Evolutionary conservation across 352 stramenopile species (phyloP).

Genomic region (Globisporangium irregulare): DNA sequence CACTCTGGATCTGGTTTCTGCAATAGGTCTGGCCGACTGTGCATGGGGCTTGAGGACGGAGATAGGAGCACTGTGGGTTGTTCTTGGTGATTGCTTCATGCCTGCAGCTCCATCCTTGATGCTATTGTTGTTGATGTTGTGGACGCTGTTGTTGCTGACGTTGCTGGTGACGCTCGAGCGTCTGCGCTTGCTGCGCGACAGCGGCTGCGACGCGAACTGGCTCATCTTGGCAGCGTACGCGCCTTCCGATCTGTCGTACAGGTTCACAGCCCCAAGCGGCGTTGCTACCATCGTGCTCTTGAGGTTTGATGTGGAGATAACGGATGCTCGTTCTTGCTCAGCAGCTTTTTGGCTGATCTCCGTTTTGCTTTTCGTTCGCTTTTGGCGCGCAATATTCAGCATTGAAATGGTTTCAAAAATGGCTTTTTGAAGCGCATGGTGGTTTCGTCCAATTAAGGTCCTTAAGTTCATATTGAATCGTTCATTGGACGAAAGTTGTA

Average conservation of each 20-base stretch:
- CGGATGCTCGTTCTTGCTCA: neutral
- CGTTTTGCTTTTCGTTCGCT: constrained; percentile 6
- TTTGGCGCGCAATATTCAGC: constrained; percentile 10
- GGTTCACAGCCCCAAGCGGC: constrained; percentile 6
- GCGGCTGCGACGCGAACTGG: constrained; percentile 18
- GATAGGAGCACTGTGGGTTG: neutral
- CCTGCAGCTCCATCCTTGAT: neutral
- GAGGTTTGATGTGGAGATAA: neutral
- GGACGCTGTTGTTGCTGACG: neutral
- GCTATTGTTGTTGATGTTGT: neutral
- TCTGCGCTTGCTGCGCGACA: constrained; percentile 13
- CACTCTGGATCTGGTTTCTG: neutral
- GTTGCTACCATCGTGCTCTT: neutral
- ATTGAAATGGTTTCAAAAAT: constrained; percentile 3
- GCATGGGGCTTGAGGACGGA: neutral
- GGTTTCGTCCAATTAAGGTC: neutral
- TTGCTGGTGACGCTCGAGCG: constrained; percentile 13
- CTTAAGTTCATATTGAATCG: neutral
- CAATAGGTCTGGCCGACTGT: neutral
- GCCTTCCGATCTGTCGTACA: constrained; percentile 18
- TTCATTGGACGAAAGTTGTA: too few relatives aligned
- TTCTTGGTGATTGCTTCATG: neutral
- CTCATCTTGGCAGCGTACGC: constrained; percentile 11
- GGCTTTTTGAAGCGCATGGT: neutral
- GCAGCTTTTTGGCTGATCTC: constrained; percentile 5